Evolutionary conservation across 306 rosid genomes (phyloP).

Genomic region (Rubus idaeus): DNA sequence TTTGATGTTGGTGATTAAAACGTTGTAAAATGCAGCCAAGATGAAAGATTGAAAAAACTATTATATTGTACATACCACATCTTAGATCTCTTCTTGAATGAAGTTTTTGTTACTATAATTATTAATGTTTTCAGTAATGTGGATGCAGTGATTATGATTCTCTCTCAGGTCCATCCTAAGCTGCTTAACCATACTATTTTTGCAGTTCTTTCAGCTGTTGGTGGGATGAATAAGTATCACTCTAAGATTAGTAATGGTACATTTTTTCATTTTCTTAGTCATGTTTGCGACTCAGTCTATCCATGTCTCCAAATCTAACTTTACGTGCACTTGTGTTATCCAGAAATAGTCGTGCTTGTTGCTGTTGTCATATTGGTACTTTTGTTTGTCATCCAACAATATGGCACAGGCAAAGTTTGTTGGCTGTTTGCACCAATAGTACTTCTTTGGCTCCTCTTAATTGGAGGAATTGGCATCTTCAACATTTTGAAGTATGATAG

Average conservation of each 20-base stretch:
- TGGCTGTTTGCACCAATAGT: conserved; percentile 97
- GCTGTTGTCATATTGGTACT: conserved; percentile 77
- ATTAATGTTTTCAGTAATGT: not conserved
- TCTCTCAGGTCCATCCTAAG: conserved; percentile 14
- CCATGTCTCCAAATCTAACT: conserved; percentile 18
- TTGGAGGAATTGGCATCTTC: conserved; percentile 90
- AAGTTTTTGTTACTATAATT: not conserved
- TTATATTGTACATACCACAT: not conserved
- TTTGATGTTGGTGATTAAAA: too few species aligned
- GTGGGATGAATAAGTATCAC: conserved; percentile 74
- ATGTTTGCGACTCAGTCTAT: not conserved
- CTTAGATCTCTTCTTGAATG: too few species aligned
- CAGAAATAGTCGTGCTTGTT: conserved; percentile 77
- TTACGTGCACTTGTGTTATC: conserved; percentile 17
- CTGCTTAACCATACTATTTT: conserved; percentile 26
- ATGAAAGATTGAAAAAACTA: not conserved
- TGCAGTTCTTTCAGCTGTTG: conserved; percentile 86
- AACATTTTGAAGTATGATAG: conserved; percentile 77
- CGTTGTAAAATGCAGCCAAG: not conserved
- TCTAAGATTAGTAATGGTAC: conserved; percentile 57
- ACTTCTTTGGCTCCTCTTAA: conserved; percentile 85
- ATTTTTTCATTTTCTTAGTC: conserved; percentile 8
- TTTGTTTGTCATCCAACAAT: conserved; percentile 82
- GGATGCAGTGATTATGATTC: not conserved
- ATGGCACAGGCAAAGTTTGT: conserved; percentile 89